Percentiles rank a stretch among this genome's conserved stretches.
These are phyloP conservation scores for Paramecium tetraurelia DNA, from an alignment of 73 alveolate genomes.

Conservation along the genomic window DNA sequence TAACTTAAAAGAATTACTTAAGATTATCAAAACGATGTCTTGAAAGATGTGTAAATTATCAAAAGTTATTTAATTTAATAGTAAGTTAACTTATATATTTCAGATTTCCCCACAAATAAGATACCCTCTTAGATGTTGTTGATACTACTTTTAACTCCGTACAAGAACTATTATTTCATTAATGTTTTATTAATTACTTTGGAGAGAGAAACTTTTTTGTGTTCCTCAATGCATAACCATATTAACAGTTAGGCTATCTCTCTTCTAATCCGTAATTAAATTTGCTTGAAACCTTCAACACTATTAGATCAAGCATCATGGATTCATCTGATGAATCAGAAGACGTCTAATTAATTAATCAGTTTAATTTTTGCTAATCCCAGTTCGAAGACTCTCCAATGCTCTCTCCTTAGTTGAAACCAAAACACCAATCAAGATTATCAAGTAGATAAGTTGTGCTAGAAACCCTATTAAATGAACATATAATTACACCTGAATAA, in stretches of 20 bases:
- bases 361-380: not conserved
- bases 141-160: not conserved
- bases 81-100: not conserved
- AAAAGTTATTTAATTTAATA: not conserved
- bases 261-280: not conserved
- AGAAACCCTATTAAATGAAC: slow-evolving; percentile 29
- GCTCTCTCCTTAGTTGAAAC: not conserved
- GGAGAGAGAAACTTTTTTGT: not conserved
- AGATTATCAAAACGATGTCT: not conserved
- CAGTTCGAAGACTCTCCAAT: slow-evolving; percentile 24
- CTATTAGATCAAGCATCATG: not conserved
- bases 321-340: slow-evolving; percentile 44
- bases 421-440: not conserved
- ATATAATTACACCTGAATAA: not conserved
- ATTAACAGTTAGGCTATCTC: not conserved
- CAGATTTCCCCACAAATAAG: not conserved
- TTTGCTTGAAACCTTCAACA: not conserved
- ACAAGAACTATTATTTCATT: slow-evolving; percentile 1
- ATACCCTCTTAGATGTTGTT: not conserved
- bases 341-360: not conserved
- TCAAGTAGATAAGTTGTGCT: slow-evolving; percentile 43
- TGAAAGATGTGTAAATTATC: not conserved
- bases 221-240: not conserved
- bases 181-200: not conserved
- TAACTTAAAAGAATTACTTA: not conserved